phyloP scores from a whole-genome alignment of 2,329 filamentous ascomycete species.

The Trichoderma afroharzianum region DNA sequence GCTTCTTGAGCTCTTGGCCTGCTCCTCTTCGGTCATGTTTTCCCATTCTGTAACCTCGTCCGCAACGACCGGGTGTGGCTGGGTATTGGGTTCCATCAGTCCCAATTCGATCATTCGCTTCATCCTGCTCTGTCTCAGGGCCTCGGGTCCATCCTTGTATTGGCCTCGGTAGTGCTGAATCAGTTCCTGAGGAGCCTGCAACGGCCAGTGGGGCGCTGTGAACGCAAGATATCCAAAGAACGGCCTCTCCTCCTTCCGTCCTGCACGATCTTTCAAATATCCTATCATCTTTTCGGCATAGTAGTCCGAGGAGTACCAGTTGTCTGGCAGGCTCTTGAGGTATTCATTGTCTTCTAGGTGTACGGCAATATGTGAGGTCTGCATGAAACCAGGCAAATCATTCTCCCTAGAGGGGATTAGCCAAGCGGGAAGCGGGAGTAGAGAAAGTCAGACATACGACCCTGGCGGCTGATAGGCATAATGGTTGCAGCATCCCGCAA shows the following conservation, averaged over 20 bases:
- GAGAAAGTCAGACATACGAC: neutral
- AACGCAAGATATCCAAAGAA: conserved; percentile 61
- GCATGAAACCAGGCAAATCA: neutral
- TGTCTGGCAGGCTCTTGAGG: neutral
- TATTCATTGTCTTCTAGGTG: neutral
- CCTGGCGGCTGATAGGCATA: conserved; percentile 24
- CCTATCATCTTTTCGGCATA: conserved; percentile 50
- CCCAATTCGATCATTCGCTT: conserved; percentile 54
- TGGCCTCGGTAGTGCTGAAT: conserved; percentile 56
- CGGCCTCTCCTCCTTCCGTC: conserved; percentile 33
- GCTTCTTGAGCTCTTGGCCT: conserved; percentile 45
- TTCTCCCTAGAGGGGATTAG: neutral
- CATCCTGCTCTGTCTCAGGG: conserved; percentile 50
- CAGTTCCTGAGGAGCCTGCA: conserved; percentile 54
- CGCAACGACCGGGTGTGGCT: conserved; percentile 35
- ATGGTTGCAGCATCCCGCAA: conserved; percentile 57
- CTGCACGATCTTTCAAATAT: conserved; percentile 50
- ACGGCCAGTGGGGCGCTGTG: conserved; percentile 60
- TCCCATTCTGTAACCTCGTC: conserved; percentile 47
- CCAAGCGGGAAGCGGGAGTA: neutral
- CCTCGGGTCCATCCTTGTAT: conserved; percentile 59
- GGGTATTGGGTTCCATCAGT: conserved; percentile 48
- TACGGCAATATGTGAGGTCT: neutral
- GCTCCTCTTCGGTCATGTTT: conserved; percentile 43
- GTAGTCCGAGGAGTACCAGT: conserved; percentile 36